Conservation (phyloP, 495 filamentous ascomycete species). For the Tuber borchii region DNA sequence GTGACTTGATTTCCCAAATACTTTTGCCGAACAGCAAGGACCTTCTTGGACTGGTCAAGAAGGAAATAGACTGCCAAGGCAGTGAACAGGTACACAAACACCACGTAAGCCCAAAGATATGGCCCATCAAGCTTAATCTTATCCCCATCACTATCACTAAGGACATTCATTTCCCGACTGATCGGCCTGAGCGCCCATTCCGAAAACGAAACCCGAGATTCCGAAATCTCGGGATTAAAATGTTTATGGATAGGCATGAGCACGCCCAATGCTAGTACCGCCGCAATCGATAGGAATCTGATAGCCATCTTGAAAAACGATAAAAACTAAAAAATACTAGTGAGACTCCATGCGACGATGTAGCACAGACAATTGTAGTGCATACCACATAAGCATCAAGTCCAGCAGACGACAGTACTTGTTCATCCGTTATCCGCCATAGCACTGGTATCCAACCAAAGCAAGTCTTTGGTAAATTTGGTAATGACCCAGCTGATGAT, state of each 20-base stretch:
- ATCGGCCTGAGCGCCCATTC: constrained; percentile 11
- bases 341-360: constrained; percentile 8
- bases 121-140: constrained; percentile 40
- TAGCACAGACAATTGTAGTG: constrained; percentile 17
- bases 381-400: constrained; percentile 90
- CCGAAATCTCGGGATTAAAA: constrained; percentile 42
- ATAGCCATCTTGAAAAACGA: constrained; percentile 92
- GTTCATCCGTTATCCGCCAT: constrained; percentile 80
- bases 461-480: constrained; percentile 75
- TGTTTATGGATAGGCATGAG: constrained; percentile 79
- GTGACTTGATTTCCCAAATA: constrained; percentile 91
- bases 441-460: constrained; percentile 91
- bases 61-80: constrained; percentile 75
- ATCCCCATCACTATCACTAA: constrained; percentile 43
- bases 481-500: constrained; percentile 64
- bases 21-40: constrained; percentile 78
- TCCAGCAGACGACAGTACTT: constrained; percentile 83
- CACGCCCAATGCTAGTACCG: constrained; percentile 70
- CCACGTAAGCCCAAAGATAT: constrained; percentile 89
- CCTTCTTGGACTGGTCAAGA: constrained; percentile 67
- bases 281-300: constrained; percentile 67
- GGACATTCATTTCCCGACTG: constrained; percentile 5
- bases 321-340: constrained; percentile 58
- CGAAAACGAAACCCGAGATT: constrained; percentile 9
- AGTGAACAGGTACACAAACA: constrained; percentile 87